These are phyloP conservation scores for Xylaria scruposa DNA, from an alignment of 495 filamentous ascomycete species.

Conservation along the genomic window DNA sequence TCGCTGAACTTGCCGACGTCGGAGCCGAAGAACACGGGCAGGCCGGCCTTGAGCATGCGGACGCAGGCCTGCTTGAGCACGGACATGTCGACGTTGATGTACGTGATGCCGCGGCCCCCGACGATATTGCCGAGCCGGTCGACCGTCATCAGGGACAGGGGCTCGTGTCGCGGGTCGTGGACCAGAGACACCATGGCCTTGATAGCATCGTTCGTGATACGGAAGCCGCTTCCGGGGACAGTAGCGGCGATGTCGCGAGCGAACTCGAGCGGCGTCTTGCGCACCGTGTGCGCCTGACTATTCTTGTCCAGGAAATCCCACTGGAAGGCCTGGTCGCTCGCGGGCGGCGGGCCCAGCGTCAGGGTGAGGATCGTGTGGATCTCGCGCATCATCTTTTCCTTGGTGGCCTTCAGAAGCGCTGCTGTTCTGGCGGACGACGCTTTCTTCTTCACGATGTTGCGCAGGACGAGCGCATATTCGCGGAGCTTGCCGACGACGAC, in stretches of 20 bases:
- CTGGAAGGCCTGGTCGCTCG: constrained; percentile 67
- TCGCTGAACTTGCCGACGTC: constrained; percentile 86
- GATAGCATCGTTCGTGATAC: constrained; percentile 59
- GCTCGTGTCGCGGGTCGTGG: constrained; percentile 81
- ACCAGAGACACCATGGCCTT: constrained; percentile 76
- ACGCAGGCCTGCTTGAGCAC: constrained; percentile 76
- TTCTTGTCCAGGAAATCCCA: constrained; percentile 80
- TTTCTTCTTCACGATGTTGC: constrained; percentile 50
- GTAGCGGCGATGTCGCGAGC: constrained; percentile 61
- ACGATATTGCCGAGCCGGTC: constrained; percentile 79
- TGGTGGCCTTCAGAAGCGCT: constrained; percentile 53
- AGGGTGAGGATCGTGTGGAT: constrained; percentile 80
- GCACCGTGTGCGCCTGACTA: constrained; percentile 63
- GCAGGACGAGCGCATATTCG: constrained; percentile 74
- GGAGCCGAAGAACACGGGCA: constrained; percentile 86
- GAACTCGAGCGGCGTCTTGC: constrained; percentile 69
- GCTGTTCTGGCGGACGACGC: constrained; percentile 32
- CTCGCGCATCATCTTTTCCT: constrained; percentile 76
- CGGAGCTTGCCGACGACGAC: constrained; percentile 87
- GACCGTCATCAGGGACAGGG: constrained; percentile 73
- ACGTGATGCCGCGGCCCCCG: constrained; percentile 71
- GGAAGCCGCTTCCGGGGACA: constrained; percentile 41
- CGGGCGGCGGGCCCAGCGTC: constrained; percentile 78
- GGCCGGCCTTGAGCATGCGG: constrained; percentile 73
- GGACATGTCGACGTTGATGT: constrained; percentile 80